phyloP scores from a whole-genome alignment of 139 green algal genomes.

The Coelastrella sp. region DNA sequence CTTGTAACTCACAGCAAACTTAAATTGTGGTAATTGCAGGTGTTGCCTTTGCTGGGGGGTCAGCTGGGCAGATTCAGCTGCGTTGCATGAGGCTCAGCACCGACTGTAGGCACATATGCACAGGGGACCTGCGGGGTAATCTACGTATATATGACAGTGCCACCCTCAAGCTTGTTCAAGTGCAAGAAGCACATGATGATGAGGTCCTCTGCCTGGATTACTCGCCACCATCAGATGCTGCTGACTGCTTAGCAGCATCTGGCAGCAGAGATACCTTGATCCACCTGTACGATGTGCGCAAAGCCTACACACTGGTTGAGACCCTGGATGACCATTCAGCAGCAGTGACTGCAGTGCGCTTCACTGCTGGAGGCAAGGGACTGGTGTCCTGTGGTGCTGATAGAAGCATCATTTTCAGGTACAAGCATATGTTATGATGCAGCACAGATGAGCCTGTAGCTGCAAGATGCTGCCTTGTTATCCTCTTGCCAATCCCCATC shows the following conservation, averaged over 20 bases:
- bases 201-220: conserved; percentile 66
- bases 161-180: conserved; percentile 45
- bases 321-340: conserved; percentile 68
- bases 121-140: conserved; percentile 63
- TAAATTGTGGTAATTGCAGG: background rate
- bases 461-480: too few species aligned
- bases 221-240: conserved; percentile 30
- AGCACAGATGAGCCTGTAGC: background rate
- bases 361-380: conserved; percentile 46
- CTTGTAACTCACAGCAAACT: too few species aligned
- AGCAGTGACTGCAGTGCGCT: conserved; percentile 66
- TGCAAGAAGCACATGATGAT: conserved; percentile 65
- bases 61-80: conserved; percentile 4
- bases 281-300: conserved; percentile 62
- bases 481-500: too few species aligned
- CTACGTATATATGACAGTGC: conserved; percentile 61
- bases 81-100: conserved; percentile 45
- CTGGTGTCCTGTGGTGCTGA: conserved; percentile 63
- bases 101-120: conserved; percentile 43
- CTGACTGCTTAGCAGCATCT: conserved; percentile 57
- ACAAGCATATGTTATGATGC: background rate
- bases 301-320: conserved; percentile 57
- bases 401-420: conserved; percentile 58
- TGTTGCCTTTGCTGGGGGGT: background rate
- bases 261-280: conserved; percentile 60